A percentile compares a stretch with the other conserved stretches of the same genome.
phyloP scores from a whole-genome alignment of 345 rosid species.

The Toxicodendron radicans region DNA sequence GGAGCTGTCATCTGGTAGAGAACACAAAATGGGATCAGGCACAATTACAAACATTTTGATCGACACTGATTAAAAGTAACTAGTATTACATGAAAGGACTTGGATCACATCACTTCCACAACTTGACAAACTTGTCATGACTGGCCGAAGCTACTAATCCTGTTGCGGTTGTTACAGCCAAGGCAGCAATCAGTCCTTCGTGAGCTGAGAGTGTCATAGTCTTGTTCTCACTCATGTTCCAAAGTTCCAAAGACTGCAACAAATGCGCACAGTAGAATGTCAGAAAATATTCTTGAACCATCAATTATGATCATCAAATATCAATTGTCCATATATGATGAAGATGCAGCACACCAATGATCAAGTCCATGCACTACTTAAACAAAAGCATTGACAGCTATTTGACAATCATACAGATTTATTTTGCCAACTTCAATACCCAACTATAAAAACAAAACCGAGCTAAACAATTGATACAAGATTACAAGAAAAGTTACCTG shows the following conservation, averaged over 20 bases:
- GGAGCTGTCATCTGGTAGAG: slow-evolving; percentile 11
- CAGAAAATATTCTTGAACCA: background rate
- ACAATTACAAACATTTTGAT: slow-evolving; percentile 20
- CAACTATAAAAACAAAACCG: background rate
- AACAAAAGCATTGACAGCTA: too few relatives aligned
- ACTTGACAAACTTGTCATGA: slow-evolving; percentile 84
- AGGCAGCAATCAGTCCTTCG: slow-evolving; percentile 69
- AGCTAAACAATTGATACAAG: background rate
- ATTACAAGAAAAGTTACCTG: slow-evolving; percentile 65
- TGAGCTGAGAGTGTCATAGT: slow-evolving; percentile 78
- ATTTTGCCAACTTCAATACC: background rate
- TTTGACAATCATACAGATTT: background rate
- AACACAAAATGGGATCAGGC: slow-evolving; percentile 12
- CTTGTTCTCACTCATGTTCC: slow-evolving; percentile 89
- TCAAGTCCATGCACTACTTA: background rate
- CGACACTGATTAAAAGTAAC: background rate
- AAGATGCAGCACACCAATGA: background rate
- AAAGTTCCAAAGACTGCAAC: slow-evolving; percentile 85
- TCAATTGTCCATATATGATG: background rate
- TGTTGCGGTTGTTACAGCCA: slow-evolving; percentile 69
- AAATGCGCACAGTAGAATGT: slow-evolving; percentile 6
- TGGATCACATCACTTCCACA: slow-evolving; percentile 68
- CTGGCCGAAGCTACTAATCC: slow-evolving; percentile 95
- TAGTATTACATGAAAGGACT: slow-evolving; percentile 2
- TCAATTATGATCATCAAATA: too few relatives aligned